Conservation (phyloP, 2,329 filamentous ascomycete genomes). For the Immersiporthe knoxdaviesiana region DNA sequence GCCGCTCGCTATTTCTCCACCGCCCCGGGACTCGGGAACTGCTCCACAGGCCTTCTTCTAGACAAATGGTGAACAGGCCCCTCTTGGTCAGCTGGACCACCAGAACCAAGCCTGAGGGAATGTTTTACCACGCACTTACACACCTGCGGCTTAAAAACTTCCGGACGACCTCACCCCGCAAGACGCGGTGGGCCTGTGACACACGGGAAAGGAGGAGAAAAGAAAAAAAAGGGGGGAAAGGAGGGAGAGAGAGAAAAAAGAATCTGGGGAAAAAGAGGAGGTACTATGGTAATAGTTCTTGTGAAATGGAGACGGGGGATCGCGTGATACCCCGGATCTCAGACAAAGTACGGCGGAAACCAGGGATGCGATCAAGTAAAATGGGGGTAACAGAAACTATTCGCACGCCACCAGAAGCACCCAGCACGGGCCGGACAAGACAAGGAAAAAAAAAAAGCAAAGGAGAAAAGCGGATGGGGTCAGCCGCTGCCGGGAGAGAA, state of each 20-base stretch:
- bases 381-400: constrained; percentile 30
- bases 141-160: neutral
- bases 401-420: constrained; percentile 19
- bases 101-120: neutral
- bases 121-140: neutral
- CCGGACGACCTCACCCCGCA: constrained; percentile 5
- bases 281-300: neutral
- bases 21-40: neutral
- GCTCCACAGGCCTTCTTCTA: constrained; percentile 8
- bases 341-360: constrained; percentile 12
- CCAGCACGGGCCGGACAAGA: constrained; percentile 25
- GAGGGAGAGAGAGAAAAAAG: neutral
- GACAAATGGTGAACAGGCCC: neutral
- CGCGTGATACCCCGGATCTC: constrained; percentile 27
- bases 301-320: neutral
- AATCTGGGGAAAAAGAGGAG: constrained; percentile 16
- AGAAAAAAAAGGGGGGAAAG: no score
- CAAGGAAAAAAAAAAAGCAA: no score
- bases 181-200: neutral
- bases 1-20: constrained; percentile 1
- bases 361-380: constrained; percentile 27
- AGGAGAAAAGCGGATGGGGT: constrained; percentile 27
- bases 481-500: constrained; percentile 26
- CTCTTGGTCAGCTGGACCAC: constrained; percentile 5
- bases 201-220: constrained; percentile 1